A percentile compares a stretch with the other conserved stretches of the same genome.
Conservation (phyloP, 2,329 filamentous ascomycete species). For the Ophiostoma ips region DNA sequence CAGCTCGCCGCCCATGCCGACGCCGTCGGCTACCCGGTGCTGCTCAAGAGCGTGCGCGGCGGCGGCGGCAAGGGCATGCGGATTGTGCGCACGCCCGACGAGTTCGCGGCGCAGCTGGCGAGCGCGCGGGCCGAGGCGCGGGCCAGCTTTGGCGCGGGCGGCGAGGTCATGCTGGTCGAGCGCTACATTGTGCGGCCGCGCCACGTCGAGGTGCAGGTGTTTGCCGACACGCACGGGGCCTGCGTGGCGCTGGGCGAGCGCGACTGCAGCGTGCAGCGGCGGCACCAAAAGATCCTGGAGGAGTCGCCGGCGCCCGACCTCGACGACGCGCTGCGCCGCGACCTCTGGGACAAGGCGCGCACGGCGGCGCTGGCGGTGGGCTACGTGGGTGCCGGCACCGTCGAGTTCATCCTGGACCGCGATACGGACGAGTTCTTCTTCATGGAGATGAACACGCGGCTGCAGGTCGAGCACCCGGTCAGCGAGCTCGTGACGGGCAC, state of each 20-base stretch:
- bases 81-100: conserved; percentile 52
- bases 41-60: conserved; percentile 67
- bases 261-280: conserved; percentile 74
- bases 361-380: conserved; percentile 58
- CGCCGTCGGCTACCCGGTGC: conserved; percentile 53
- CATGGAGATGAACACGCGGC: conserved; percentile 71
- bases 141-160: conserved; percentile 66
- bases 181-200: conserved; percentile 65
- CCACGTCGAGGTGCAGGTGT: conserved; percentile 84
- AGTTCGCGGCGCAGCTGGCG: conserved; percentile 56
- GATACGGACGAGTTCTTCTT: conserved; percentile 69
- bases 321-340: conserved; percentile 40
- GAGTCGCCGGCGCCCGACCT: conserved; percentile 69
- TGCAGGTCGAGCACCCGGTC: conserved; percentile 95
- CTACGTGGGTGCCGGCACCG: conserved; percentile 82
- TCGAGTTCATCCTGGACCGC: conserved; percentile 83
- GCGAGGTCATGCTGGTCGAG: conserved; percentile 74
- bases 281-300: conserved; percentile 85
- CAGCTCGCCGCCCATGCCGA: conserved; percentile 50
- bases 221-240: conserved; percentile 67
- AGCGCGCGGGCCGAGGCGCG: conserved; percentile 63
- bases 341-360: conserved; percentile 53
- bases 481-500: conserved; percentile 57
- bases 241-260: conserved; percentile 76
- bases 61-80: conserved; percentile 79